Base-by-base conservation (phyloP, 139 green algal genomes). In the Coccomyxa sp. region DNA sequence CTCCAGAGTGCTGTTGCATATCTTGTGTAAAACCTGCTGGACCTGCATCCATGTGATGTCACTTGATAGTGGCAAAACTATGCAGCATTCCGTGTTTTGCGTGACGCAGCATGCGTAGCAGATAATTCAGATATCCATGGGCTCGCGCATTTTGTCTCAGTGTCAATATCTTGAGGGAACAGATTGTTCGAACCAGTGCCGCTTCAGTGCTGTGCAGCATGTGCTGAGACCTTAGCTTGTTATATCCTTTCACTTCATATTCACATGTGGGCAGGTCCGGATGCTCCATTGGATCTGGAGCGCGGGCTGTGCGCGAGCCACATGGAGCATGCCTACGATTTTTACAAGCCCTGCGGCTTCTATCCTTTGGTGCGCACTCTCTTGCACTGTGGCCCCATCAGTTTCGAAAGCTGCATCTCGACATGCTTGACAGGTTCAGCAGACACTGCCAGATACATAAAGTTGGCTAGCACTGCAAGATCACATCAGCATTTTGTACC, bases 231-330 rank as follows among this genome's bases (percentile, higher is more conserved):
- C 38, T 3, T 7, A 11, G 38, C 38, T 51, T 51, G 38, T 51
- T 51, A 51, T 51, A 51, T 9, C 67, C 67, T 76, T 27, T 13
- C 67, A 76, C 3, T 9, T 27, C 67, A 27, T n/a, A 9, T 76
- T 27, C 67, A 30, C 67, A 76, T 76, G 63, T 67, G 30, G 63
- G 67, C 76, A 87, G 84, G 95, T n/a, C 89, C 92, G 10, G 85
- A 93, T 58, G 95, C 95, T 0, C 94, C 95, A 0, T 89, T 98
- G 27, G 90, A 84, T 63, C 38, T 97, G 38, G 91, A 98, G 77
- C 86, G 88, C 0, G 30, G 82, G 76, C n/a, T 96, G 81, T 82
- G 82, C 9, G 87, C 91, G 21, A 89, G 80, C 23, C 89, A 95
- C 83, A 83, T 85, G 38, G 77, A 88, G 21, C 84, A 98, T 82